Percentiles rank a stretch among this genome's conserved stretches.
phyloP scores from a whole-genome alignment of 306 rosid genomes.

The Cicer yamashitae region DNA sequence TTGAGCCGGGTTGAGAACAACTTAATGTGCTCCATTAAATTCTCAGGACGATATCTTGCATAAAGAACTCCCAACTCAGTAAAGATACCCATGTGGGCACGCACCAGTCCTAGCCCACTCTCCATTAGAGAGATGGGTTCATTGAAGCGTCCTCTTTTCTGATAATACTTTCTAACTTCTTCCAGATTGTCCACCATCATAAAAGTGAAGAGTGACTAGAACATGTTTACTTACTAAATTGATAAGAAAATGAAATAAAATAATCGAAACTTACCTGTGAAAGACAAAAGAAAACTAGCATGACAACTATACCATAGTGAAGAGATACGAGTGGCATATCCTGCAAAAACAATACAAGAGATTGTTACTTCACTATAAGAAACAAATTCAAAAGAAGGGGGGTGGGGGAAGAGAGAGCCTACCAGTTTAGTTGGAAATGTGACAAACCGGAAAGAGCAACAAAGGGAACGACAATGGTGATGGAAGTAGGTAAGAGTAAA shows the following conservation, averaged over 20 bases:
- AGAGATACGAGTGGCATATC: no score
- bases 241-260: no score
- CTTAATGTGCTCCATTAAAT: constrained; percentile 84
- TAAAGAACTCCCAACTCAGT: constrained; percentile 91
- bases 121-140: constrained; percentile 91
- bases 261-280: no score
- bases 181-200: constrained; percentile 84
- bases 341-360: no score
- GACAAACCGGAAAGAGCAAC: neutral
- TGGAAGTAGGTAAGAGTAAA: neutral
- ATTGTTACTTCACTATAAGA: neutral
- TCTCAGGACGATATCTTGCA: constrained; percentile 82
- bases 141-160: constrained; percentile 83
- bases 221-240: no score
- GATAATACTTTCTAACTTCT: constrained; percentile 87
- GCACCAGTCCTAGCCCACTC: constrained; percentile 83
- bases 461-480: neutral
- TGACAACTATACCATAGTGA: no score
- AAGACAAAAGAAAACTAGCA: no score
- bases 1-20: constrained; percentile 58
- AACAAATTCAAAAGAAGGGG: neutral
- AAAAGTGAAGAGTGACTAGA: constrained; percentile 18
- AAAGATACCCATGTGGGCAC: constrained; percentile 90
- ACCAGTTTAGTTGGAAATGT: neutral
- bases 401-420: neutral